Base-by-base conservation (phyloP, 2,329 filamentous ascomycete genomes). In the Pyrenophora seminiperda region DNA sequence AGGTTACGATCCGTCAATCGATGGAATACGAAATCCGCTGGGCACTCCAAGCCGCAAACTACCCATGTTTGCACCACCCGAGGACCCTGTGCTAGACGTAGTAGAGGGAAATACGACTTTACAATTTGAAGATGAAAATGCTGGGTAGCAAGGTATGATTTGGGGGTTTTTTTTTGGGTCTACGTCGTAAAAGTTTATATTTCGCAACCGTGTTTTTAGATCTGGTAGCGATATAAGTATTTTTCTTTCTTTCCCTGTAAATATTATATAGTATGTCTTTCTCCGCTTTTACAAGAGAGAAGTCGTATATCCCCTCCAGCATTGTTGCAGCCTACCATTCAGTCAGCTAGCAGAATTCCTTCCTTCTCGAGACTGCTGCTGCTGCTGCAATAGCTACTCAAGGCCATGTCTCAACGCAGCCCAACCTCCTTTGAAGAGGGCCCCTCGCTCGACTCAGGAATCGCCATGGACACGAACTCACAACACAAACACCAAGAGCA, bases 21-120 rank as follows among this genome's bases (percentile, higher is more conserved):
- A 50, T 7, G 64, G 63, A 6, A 52, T 66, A 20, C 40, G 51
- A 15, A 63, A 65, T 31, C 60, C 62, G 2, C 59, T 68, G 29
- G 61, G 55, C 4, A 65, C 56, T 7, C 53, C 71, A 5, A 56
- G 54, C 13, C 69, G 66, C 33, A 75, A 70, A 38, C 39, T 75
- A n/a, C 70, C 74, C 3, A 77, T 79, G 73, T 77, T 78, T 54
- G 48, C 63, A 5, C 41, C 77, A n/a, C 73, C 75, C 2, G 65
- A 70, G 41, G 71, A 76, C 30, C 72, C 76, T 2, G 61, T 77
- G 4, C 59, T 61, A 14, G 76, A 79, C 59, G 59, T 74, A 3
- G 59, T 74, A 3, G 73, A 75, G 29, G 65, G 56, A 43, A 62
- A 61, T 11, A 57, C 55, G 5, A 49, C 48, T n/a, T 53, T 58